Evolutionary conservation across 2,329 filamentous ascomycete genomes (phyloP).

Genomic region (Cadophora luteo-olivacea): DNA sequence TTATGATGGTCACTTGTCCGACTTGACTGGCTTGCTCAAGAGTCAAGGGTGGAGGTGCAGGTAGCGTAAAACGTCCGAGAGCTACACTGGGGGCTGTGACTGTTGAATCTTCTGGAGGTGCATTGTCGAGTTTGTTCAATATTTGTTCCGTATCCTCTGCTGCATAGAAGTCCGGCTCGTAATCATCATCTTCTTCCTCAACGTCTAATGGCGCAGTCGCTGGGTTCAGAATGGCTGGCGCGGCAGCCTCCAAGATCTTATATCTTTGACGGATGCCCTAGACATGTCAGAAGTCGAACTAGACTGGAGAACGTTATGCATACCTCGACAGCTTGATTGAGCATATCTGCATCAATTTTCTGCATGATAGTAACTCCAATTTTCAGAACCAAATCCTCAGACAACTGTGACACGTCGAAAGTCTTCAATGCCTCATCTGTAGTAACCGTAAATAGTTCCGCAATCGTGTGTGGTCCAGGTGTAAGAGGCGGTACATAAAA

Average conservation of each 20-base stretch:
- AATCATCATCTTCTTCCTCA: slow-evolving; percentile 87
- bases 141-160: slow-evolving; percentile 81
- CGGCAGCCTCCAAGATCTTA: slow-evolving; percentile 42
- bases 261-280: slow-evolving; percentile 60
- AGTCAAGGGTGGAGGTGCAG: slow-evolving; percentile 76
- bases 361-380: slow-evolving; percentile 83
- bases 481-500: slow-evolving; percentile 68
- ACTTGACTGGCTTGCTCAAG: slow-evolving; percentile 75
- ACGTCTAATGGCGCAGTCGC: slow-evolving; percentile 68
- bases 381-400: slow-evolving; percentile 75
- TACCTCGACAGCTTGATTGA: slow-evolving; percentile 78
- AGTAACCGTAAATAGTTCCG: slow-evolving; percentile 87
- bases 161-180: slow-evolving; percentile 81
- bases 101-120: slow-evolving; percentile 62
- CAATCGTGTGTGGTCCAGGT: slow-evolving; percentile 77
- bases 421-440: slow-evolving; percentile 73
- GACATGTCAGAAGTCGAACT: slow-evolving; percentile 4
- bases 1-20: slow-evolving; percentile 74
- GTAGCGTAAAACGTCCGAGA: slow-evolving; percentile 78
- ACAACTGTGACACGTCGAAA: slow-evolving; percentile 85
- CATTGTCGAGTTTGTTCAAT: slow-evolving; percentile 76
- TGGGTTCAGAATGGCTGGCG: slow-evolving; percentile 53
- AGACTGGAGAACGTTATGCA: slow-evolving; percentile 40
- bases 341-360: slow-evolving; percentile 69
- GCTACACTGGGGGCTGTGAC: slow-evolving; percentile 55